These are phyloP conservation scores for Bruguiera gymnorhiza DNA, from an alignment of 345 rosid species.

Conservation along the genomic window DNA sequence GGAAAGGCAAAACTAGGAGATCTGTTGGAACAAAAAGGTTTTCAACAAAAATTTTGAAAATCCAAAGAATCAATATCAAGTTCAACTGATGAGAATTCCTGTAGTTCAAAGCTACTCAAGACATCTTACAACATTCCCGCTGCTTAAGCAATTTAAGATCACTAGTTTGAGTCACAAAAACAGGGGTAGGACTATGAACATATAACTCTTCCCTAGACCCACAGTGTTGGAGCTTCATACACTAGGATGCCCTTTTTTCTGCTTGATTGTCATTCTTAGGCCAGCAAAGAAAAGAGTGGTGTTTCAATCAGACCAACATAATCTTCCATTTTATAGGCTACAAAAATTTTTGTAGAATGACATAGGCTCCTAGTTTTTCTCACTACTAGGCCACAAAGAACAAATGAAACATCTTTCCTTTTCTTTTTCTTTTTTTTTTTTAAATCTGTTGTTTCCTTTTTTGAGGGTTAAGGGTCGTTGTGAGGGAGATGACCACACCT, in stretches of 20 bases:
- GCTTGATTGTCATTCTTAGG: too few species aligned
- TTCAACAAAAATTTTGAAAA: too few species aligned
- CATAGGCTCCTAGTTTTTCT: background rate
- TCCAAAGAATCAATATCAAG: background rate
- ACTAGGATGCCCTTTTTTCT: too few species aligned
- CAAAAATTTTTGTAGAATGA: background rate
- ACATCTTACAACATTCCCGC: background rate
- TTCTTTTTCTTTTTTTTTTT: too few species aligned
- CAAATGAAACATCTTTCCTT: background rate
- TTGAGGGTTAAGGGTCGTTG: too few species aligned
- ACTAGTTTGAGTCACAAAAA: too few species aligned
- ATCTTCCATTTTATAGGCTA: background rate
- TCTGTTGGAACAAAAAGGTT: too few species aligned
- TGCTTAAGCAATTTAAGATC: too few species aligned
- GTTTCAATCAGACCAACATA: background rate
- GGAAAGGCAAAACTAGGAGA: conserved; percentile 14
- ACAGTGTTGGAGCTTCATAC: too few species aligned
- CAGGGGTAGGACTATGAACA: too few species aligned
- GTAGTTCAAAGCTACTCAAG: background rate
- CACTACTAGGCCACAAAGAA: background rate
- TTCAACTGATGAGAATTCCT: background rate
- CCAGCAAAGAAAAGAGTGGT: background rate
- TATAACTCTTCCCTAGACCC: too few species aligned
- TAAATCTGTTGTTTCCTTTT: background rate
- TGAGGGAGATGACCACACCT: too few species aligned